Conservation (phyloP, 1,139 yeast genomes). For the Lodderomyces theae region DNA sequence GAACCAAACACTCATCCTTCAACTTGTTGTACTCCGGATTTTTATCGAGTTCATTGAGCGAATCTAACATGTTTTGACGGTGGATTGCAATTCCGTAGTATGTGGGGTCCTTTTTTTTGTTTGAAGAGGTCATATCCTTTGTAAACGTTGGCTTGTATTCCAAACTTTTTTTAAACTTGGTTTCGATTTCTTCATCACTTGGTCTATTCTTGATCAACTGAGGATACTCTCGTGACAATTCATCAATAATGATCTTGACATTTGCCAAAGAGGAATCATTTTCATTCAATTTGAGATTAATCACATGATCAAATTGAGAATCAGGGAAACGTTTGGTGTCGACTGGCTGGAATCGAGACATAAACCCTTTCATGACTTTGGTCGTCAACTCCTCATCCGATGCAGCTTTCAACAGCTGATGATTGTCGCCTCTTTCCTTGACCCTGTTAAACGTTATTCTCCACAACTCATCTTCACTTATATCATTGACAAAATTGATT, state of each 20-base stretch:
- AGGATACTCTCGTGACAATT: slow-evolving; percentile 43
- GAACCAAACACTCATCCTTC: slow-evolving; percentile 39
- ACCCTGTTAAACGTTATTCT: slow-evolving; percentile 60
- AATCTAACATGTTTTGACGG: slow-evolving; percentile 9
- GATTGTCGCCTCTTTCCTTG: slow-evolving; percentile 75
- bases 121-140: slow-evolving; percentile 26
- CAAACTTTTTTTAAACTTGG: slow-evolving; percentile 50
- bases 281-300: slow-evolving; percentile 48
- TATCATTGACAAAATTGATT: slow-evolving; percentile 55
- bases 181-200: slow-evolving; percentile 30
- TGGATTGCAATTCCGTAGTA: slow-evolving; percentile 32
- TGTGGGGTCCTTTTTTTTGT: slow-evolving; percentile 15
- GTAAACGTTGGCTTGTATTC: slow-evolving; percentile 49
- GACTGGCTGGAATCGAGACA: slow-evolving; percentile 65
- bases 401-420: slow-evolving; percentile 70
- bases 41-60: slow-evolving; percentile 13
- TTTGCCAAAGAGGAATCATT: slow-evolving; percentile 52
- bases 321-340: slow-evolving; percentile 55
- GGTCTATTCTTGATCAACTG: slow-evolving; percentile 43
- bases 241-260: slow-evolving; percentile 41
- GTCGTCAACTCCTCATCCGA: slow-evolving; percentile 46
- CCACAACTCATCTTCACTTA: slow-evolving; percentile 35
- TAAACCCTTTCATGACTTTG: slow-evolving; percentile 69
- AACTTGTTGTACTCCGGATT: slow-evolving; percentile 29
- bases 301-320: slow-evolving; percentile 57